phyloP scores from a whole-genome alignment of 148 eudicot species.

The Nepenthes mirabilis region DNA sequence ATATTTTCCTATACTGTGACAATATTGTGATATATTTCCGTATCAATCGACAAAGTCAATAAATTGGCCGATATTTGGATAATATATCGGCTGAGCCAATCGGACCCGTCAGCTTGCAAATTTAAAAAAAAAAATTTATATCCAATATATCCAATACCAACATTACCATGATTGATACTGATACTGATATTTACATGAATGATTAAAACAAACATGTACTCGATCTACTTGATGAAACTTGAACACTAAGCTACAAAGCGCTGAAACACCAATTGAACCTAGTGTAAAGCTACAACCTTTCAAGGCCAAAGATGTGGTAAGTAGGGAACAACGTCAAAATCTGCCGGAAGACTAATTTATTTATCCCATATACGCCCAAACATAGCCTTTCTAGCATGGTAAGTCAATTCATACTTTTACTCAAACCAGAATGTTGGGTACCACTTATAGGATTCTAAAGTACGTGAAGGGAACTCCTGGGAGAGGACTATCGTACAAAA shows the following conservation, averaged over 20 bases:
- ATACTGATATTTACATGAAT: too few species aligned
- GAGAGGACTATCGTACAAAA: too few species aligned
- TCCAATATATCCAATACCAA: too few species aligned
- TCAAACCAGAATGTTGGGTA: not conserved
- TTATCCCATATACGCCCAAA: conserved; percentile 4
- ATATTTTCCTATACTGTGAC: too few species aligned
- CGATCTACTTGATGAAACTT: not conserved
- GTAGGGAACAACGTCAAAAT: not conserved
- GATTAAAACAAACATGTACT: not conserved
- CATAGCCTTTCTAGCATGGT: not conserved
- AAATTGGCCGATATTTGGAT: too few species aligned
- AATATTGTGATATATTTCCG: too few species aligned
- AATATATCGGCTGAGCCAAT: too few species aligned
- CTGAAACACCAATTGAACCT: not conserved
- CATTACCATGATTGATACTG: too few species aligned
- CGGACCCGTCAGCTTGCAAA: too few species aligned
- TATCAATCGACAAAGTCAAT: too few species aligned
- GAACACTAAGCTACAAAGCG: not conserved
- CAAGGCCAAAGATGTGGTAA: not conserved
- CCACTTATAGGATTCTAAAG: not conserved
- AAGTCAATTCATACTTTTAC: not conserved
- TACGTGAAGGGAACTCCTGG: not conserved
- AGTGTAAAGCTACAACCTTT: not conserved
- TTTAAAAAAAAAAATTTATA: too few species aligned
- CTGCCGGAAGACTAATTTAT: conserved; percentile 5